These are phyloP conservation scores for Psilocybe azurescens DNA, from an alignment of 768 basidiomycete species.

Conservation along the genomic window DNA sequence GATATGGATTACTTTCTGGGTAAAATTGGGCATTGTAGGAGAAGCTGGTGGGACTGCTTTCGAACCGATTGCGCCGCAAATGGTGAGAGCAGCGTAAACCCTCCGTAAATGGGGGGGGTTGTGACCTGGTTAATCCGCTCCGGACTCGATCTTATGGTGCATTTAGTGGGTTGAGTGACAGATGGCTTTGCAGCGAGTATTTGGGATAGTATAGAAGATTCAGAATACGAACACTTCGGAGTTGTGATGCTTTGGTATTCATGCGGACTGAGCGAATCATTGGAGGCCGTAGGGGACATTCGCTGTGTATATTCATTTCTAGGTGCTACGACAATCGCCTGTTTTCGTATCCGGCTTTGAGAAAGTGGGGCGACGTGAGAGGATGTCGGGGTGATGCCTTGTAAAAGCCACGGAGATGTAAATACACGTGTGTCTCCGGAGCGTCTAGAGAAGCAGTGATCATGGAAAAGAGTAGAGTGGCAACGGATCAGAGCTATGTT, in stretches of 20 bases:
- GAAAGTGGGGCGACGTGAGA: neutral
- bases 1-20: neutral
- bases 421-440: neutral
- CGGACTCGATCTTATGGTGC: neutral
- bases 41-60: neutral
- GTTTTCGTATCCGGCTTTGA: too few relatives aligned
- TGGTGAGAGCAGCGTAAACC: constrained; percentile 5
- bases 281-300: too few relatives aligned
- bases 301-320: too few relatives aligned
- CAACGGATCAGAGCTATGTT: neutral
- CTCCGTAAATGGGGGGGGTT: constrained; percentile 2
- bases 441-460: neutral
- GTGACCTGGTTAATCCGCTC: too few relatives aligned
- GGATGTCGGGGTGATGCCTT: neutral
- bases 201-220: too few relatives aligned
- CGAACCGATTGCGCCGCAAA: constrained; percentile 5
- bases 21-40: neutral
- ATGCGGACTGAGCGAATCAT: too few relatives aligned
- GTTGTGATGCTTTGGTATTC: too few relatives aligned
- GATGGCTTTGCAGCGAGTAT: neutral
- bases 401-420: constrained; percentile 1
- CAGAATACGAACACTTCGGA: too few relatives aligned
- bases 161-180: neutral
- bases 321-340: too few relatives aligned
- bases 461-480: neutral